phyloP scores from a whole-genome alignment of 257 asterid species.

The Parsonsia alboflavescens region DNA sequence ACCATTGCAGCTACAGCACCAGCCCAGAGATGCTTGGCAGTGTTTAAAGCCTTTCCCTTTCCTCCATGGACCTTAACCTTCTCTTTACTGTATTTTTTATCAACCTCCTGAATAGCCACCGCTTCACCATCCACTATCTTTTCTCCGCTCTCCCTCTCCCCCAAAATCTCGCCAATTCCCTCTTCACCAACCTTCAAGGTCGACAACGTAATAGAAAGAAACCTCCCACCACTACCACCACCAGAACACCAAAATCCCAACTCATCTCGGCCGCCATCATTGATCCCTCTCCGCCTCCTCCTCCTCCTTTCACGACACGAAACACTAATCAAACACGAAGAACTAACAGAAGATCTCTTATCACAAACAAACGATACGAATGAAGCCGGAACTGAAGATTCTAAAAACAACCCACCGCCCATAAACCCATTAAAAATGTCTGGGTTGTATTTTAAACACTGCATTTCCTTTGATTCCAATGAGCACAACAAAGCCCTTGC shows the following conservation, averaged over 20 bases:
- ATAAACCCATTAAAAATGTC: slow-evolving; percentile 15
- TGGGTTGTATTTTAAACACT: slow-evolving; percentile 2
- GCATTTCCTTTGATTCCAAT: slow-evolving; percentile 13
- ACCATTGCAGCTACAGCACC: slow-evolving; percentile 97
- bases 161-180: slow-evolving; percentile 49
- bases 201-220: slow-evolving; percentile 59
- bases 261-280: slow-evolving; percentile 29
- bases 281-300: slow-evolving; percentile 34
- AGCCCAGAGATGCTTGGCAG: slow-evolving; percentile 94
- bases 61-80: slow-evolving; percentile 25
- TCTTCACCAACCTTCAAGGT: slow-evolving; percentile 35
- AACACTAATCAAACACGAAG: slow-evolving; percentile 22
- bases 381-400: slow-evolving; percentile 54
- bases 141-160: slow-evolving; percentile 40
- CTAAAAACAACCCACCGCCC: slow-evolving; percentile 67
- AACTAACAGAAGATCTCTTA: slow-evolving; percentile 16
- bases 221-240: slow-evolving; percentile 18
- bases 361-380: slow-evolving; percentile 45
- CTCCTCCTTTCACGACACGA: slow-evolving; percentile 31
- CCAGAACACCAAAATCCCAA: slow-evolving; percentile 8
- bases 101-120: slow-evolving; percentile 32
- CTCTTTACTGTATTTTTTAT: slow-evolving; percentile 24
- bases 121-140: slow-evolving; percentile 31
- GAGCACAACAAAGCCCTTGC: slow-evolving; percentile 3
- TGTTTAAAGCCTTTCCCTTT: slow-evolving; percentile 57